These are phyloP conservation scores for Colletotrichum endophyticum DNA, from an alignment of 2,329 filamentous ascomycete species.

Conservation along the genomic window DNA sequence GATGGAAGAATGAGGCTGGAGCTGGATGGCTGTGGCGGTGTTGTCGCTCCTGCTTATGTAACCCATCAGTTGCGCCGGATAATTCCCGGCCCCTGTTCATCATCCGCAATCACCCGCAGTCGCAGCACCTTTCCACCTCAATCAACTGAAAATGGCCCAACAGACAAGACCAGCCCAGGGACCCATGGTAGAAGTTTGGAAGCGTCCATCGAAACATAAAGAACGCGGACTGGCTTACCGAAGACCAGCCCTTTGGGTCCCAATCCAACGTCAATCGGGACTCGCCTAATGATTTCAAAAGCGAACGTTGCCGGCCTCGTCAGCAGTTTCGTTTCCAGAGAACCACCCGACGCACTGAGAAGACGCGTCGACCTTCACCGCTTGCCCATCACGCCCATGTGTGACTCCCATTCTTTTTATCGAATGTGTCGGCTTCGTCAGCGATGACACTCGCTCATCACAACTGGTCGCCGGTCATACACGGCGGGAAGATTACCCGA, in stretches of 20 bases:
- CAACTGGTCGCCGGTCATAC: neutral
- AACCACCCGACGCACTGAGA: neutral
- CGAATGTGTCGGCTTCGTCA: neutral
- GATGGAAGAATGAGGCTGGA: neutral
- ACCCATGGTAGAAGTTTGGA: neutral
- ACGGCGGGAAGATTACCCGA: neutral
- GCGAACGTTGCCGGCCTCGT: neutral
- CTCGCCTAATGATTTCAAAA: neutral
- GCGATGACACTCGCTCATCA: neutral
- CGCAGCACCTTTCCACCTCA: neutral
- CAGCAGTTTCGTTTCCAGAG: neutral
- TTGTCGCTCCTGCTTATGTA: neutral
- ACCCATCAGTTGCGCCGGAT: fast-evolving
- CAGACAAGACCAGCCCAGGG: neutral
- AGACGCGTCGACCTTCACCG: constrained; percentile 1
- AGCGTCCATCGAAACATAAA: neutral
- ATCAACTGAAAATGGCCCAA: neutral
- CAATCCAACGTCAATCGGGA: neutral
- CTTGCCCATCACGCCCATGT: neutral
- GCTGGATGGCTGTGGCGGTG: neutral
- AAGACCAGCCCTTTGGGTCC: neutral
- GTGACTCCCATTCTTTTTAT: no score
- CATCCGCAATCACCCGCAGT: neutral
- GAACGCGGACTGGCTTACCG: neutral
- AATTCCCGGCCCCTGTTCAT: neutral